phyloP scores from a whole-genome alignment of 2,329 filamentous ascomycete species.

The Sporothrix mexicana region DNA sequence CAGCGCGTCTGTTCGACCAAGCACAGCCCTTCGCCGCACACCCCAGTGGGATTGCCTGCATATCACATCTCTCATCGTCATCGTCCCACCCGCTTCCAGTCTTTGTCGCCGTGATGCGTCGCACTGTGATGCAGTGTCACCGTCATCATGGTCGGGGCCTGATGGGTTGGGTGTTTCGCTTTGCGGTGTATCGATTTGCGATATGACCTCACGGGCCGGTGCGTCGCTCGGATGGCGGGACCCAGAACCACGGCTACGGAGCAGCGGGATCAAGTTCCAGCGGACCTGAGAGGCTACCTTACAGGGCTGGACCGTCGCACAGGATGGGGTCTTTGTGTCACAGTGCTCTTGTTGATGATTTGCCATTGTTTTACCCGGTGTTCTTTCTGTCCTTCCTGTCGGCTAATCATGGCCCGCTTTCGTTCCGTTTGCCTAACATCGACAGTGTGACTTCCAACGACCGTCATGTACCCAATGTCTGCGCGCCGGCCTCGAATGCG shows the following conservation, averaged over 20 bases:
- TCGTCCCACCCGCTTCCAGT: not conserved
- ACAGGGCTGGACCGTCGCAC: constrained; percentile 22
- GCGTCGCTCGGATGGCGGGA: not conserved
- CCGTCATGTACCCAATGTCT: constrained; percentile 39
- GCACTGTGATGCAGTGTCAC: constrained; percentile 6
- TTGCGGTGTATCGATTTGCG: not conserved
- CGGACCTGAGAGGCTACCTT: not conserved
- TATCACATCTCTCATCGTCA: not conserved
- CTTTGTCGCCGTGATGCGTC: not conserved
- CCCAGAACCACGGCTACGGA: constrained; percentile 22
- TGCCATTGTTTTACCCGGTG: not conserved
- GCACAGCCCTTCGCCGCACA: constrained; percentile 19
- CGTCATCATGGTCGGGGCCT: not conserved
- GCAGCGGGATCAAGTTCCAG: not conserved
- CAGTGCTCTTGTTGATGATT: not conserved
- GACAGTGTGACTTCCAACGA: constrained; percentile 40
- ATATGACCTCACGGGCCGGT: not conserved
- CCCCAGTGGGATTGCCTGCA: constrained; percentile 4
- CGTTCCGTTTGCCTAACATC: not conserved
- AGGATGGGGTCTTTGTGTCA: not conserved
- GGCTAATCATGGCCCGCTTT: constrained; percentile 14
- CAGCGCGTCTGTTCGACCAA: constrained; percentile 24
- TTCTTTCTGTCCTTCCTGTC: not conserved
- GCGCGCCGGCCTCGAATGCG: constrained; percentile 38
- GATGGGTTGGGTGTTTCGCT: not conserved